Base-by-base conservation (phyloP, 345 rosid species). In the Ricinus communis region DNA sequence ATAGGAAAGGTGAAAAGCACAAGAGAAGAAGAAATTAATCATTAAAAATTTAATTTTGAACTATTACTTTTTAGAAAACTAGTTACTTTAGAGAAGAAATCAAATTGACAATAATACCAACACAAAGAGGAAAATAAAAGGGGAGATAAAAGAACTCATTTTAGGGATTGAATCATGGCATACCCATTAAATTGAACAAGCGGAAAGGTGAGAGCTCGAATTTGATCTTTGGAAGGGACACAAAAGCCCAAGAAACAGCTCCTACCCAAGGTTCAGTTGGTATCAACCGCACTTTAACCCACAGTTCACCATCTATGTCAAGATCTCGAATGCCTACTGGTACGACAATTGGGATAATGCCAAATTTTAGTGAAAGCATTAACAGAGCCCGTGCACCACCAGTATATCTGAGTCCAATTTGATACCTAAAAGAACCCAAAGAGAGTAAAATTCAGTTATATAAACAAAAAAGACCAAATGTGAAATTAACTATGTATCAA, bases 241-340 rank as follows among this genome's bases (percentile, higher is more conserved):
- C 99, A 76, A 95, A 95, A 62, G 99, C 97, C 98, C 97, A 92
- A 43, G 87, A 80, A 77, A 79, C 99, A 65, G 97, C 96, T 82
- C 97, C 99, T 58, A 95, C 93, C 87, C 96, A 95, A 71, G 99
- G 99, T 43, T 77, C 94, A 8, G 91, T 81, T 0, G 98, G 98
- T 70, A 95, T 92, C 83, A 92, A 76, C 79, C 98, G 83, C 80
- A 92, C 74, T 71, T 95, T 95, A 75, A 95, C 99, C 99, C 99
- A 95, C n/a, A 95, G 94, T 83, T 95, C 99, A 54, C 99, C 98
- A 52, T 92, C 99, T 73, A 95, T 92, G 79, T 95, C 98, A 74
- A 95, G 92, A 85, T 95, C 94, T 30, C 93, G 87, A 76, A 95
- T 82, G 56, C 97, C 97, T 31, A 95, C 98, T 2, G 99, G 99